These are phyloP conservation scores for Penicillium sp. DNA, from an alignment of 2,329 filamentous ascomycete genomes.

Conservation along the genomic window DNA sequence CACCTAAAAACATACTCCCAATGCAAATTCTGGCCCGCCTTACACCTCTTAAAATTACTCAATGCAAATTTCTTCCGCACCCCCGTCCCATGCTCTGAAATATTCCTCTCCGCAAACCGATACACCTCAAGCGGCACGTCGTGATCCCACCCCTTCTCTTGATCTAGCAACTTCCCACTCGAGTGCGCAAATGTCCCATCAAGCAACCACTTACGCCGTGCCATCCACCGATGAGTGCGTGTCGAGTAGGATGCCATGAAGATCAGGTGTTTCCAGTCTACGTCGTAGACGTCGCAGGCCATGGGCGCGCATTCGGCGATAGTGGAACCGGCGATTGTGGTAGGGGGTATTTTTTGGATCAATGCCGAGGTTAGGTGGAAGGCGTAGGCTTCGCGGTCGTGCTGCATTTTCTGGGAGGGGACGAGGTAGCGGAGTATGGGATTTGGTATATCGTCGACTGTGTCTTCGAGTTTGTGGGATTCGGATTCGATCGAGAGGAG, in stretches of 20 bases:
- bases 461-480: not conserved
- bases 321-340: not conserved
- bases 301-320: not conserved
- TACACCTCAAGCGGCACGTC: not conserved
- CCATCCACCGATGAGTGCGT: not conserved
- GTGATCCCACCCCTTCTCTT: not conserved
- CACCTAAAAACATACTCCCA: not conserved
- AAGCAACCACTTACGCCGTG: not conserved
- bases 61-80: not conserved
- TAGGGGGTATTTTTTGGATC: not conserved
- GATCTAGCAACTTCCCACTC: not conserved
- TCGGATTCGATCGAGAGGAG: not conserved
- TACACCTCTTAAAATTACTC: not conserved
- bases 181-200: not conserved
- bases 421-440: not conserved
- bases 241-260: not conserved
- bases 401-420: not conserved
- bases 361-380: not conserved
- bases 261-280: conserved; percentile 1
- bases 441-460: not conserved
- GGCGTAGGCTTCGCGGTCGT: not conserved
- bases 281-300: not conserved
- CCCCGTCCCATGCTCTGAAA: not conserved
- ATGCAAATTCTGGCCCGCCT: not conserved
- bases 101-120: not conserved